phyloP scores from a whole-genome alignment of 2,329 filamentous ascomycete species.

The Aureobasidium subglaciale region DNA sequence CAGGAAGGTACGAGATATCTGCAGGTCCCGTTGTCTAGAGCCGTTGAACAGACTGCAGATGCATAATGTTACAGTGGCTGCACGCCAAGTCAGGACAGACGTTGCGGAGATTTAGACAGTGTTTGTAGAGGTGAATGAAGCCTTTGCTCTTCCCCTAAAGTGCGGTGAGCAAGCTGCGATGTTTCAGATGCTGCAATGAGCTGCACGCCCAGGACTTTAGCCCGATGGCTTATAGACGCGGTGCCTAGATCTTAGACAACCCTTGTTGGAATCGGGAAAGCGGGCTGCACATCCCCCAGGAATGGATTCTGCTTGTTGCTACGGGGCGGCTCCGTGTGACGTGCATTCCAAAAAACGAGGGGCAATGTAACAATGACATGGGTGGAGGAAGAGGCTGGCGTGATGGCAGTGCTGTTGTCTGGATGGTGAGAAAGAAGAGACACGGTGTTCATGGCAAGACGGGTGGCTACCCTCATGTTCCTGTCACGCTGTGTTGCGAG shows the following conservation, averaged over 20 bases:
- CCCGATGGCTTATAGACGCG: background rate
- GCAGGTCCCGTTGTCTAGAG: slow-evolving; percentile 9
- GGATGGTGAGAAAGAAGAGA: background rate
- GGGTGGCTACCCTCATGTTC: background rate
- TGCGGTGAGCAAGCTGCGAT: slow-evolving; percentile 9
- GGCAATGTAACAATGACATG: slow-evolving; percentile 15
- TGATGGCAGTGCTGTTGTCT: background rate
- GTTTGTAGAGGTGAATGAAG: slow-evolving; percentile 1
- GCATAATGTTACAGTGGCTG: slow-evolving; percentile 11
- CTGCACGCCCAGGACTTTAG: slow-evolving; percentile 8
- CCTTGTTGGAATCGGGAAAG: background rate
- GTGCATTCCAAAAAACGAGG: slow-evolving; percentile 9
- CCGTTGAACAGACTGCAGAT: slow-evolving; percentile 1
- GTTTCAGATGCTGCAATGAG: slow-evolving; percentile 8
- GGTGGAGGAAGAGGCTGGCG: background rate
- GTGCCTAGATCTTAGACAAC: slow-evolving; percentile 1
- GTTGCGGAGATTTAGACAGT: slow-evolving; percentile 4
- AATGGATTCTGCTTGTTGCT: slow-evolving; percentile 5
- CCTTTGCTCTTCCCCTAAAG: background rate
- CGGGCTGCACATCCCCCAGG: background rate
- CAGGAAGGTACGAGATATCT: slow-evolving; percentile 2
- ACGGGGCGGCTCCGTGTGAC: slow-evolving; percentile 5
- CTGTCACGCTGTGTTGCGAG: slow-evolving; percentile 1
- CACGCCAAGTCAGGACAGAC: background rate
- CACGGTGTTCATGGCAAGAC: background rate